Conservation (phyloP, 805 yeast species). For the Schwanniomyces occidentalis region DNA sequence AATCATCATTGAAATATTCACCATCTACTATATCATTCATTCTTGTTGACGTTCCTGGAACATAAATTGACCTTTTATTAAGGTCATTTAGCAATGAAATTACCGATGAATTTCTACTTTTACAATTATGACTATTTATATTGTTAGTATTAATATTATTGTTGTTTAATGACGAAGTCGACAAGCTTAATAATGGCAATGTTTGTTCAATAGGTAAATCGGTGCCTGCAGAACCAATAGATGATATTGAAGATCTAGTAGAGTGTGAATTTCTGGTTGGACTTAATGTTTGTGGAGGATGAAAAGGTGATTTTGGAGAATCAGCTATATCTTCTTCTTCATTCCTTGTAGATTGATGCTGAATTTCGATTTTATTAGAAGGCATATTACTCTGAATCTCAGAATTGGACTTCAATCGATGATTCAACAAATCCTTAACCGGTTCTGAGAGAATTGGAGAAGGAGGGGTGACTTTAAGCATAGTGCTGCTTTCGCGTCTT, state of each 20-base stretch:
- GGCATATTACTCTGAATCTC: not conserved
- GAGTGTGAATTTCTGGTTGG: conserved; percentile 12
- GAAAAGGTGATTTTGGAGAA: conserved; percentile 13
- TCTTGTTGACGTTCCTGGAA: conserved; percentile 14
- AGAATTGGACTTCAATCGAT: conserved; percentile 10
- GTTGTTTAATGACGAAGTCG: conserved; percentile 20
- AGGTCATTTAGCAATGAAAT: conserved; percentile 23
- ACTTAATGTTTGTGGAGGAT: conserved; percentile 5
- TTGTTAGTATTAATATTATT: conserved; percentile 4
- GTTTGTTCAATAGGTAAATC: conserved; percentile 28
- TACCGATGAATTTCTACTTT: conserved; percentile 23
- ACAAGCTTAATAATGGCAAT: conserved; percentile 29
- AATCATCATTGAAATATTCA: conserved; percentile 24
- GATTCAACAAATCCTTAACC: conserved; percentile 15
- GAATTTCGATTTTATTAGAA: not conserved
- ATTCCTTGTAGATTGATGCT: conserved; percentile 2
- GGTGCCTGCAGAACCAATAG: conserved; percentile 14
- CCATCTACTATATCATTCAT: conserved; percentile 26
- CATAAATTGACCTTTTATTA: conserved; percentile 18
- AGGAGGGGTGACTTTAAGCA: conserved; percentile 1
- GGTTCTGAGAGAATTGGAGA: conserved; percentile 13
- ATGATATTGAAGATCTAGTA: conserved; percentile 21
- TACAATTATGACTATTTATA: conserved; percentile 5
- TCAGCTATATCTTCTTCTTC: conserved; percentile 20
- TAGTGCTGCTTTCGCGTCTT: not conserved